Base-by-base conservation (phyloP, 805 yeast species). In the Schwanniomyces vanrijiae region DNA sequence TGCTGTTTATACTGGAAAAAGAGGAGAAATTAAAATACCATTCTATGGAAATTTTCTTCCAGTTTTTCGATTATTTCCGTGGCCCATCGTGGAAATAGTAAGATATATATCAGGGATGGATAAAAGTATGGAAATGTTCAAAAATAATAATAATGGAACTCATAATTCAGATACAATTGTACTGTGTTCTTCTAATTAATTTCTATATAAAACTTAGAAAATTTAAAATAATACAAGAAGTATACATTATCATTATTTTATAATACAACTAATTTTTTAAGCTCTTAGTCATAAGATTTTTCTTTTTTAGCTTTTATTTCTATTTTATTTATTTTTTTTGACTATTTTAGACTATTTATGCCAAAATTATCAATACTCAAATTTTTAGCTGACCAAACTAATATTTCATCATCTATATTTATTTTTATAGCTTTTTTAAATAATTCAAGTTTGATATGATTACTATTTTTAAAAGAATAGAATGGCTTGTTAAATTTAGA, bases 41-140 rank as follows among this genome's bases (percentile, higher is more conserved):
- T 69, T 84, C 38, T 92, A 91, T 64, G 90, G 89, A 1, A 80
- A 84, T 52, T 66, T 88, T 39, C 56, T 91, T 29, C 96, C 96
- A 0, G 48, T 87, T 1, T 68, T 90, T 53, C 75, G 94, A 47
- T 81, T 83, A 0, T 63, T 82, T 13, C 96, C 96, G 0, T 81
- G 88, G 85, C 89, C 86, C 1, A 31, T 88, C 2, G 82, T 75
- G 7, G 80, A 73, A 45, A n/a, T 75, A 0, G 69, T 77, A 1
- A 67, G 97, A 41, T 62, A 68, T 47, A 49, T 80, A 8, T 78
- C 91, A 5, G 89, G 90, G 2, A 83, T 91, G 62, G 97, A 90
- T 62, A 55, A 62, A 37, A 68, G 76, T 37, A 75, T 75, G 76
- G 49, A 53, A 22, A 41, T 60, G 0, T 68, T 65, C 44, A 57